A percentile compares a stretch with the other conserved stretches of the same genome.
Evolutionary conservation across 306 rosid genomes (phyloP).

Genomic region (Cajanus cajan): DNA sequence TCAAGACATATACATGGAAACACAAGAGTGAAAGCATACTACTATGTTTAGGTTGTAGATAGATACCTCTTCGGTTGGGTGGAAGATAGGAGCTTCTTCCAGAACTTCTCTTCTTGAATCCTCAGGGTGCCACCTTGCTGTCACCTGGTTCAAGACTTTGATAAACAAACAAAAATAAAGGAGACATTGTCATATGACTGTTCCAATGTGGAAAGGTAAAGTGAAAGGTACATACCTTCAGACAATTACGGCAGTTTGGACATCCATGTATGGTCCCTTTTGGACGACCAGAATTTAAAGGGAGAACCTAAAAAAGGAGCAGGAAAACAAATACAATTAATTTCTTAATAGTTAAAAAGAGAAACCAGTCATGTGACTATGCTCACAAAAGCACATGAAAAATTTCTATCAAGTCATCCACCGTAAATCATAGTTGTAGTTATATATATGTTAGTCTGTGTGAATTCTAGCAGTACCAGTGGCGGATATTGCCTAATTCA

Average conservation of each 20-base stretch:
- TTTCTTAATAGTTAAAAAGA: constrained; percentile 1
- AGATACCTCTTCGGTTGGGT: constrained; percentile 85
- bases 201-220: constrained; percentile 20
- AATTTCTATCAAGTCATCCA: not conserved
- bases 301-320: constrained; percentile 43
- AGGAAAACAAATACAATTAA: not conserved
- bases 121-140: constrained; percentile 77
- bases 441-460: not conserved
- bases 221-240: constrained; percentile 52
- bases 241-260: constrained; percentile 59
- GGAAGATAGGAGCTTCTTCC: constrained; percentile 66
- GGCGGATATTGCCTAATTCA: constrained; percentile 2
- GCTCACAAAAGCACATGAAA: not conserved
- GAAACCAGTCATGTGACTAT: constrained; percentile 17
- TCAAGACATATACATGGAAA: constrained; percentile 25
- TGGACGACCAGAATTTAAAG: constrained; percentile 45
- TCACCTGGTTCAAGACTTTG: constrained; percentile 57
- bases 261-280: constrained; percentile 66
- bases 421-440: not conserved
- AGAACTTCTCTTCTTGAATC: constrained; percentile 57
- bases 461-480: not conserved
- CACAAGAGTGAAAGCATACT: constrained; percentile 7
- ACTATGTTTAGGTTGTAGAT: constrained; percentile 23
- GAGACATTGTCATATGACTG: constrained; percentile 3
- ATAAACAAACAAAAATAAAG: constrained; percentile 25